Base-by-base conservation (phyloP, 208 protist species). In the Phytomonas serpens region DNA sequence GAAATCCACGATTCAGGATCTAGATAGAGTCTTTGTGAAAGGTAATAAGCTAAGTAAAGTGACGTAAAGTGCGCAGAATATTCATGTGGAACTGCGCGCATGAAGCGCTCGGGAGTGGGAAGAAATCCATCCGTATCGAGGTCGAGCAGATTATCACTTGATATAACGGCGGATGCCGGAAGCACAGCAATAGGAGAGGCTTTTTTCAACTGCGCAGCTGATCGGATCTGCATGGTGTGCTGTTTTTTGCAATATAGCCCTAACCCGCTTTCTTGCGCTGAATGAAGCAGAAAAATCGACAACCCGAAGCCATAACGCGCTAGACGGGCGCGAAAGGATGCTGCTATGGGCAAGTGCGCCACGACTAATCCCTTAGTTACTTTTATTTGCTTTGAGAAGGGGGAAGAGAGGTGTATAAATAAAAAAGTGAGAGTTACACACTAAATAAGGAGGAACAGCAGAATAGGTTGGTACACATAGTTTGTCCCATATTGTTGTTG, bases 61-160 rank as follows among this genome's bases (percentile, higher is more conserved):
- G 62, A 31, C 27, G 76, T 75, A 27, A 77, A 38, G 30, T 62
- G 71, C 65, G 34, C 42, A 2, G 51, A 42, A 3, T 74, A 66
- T 36, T 61, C n/a, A 5, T 52, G n/a, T n/a, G n/a, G 67, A 4
- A 82, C 51, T 61, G 78, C 34, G 23, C 64, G 64, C 27, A 85
- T 29, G 71, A 85, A 78, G 30, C 79, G 77, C 16, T 61, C 75
- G 1, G 77, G 77, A 11, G 78, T 74, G 7, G 80, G 77, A 34
- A 82, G 75, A 30, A 82, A 69, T 5, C 80, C 75, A 71, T 82
- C 72, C 47, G 61, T 66, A 30, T 82, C 77, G 1, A 75, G 71
- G 38, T 85, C 80, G 5, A 80, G 61, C 0, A 77, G 66, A 16
- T 57, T 63, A 40, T 80, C 77, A 64, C 76, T 62, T 4, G 69